Conservation (phyloP, 225 moss, liverwort and hornwort genomes). For the Sphagnum tenellum region DNA sequence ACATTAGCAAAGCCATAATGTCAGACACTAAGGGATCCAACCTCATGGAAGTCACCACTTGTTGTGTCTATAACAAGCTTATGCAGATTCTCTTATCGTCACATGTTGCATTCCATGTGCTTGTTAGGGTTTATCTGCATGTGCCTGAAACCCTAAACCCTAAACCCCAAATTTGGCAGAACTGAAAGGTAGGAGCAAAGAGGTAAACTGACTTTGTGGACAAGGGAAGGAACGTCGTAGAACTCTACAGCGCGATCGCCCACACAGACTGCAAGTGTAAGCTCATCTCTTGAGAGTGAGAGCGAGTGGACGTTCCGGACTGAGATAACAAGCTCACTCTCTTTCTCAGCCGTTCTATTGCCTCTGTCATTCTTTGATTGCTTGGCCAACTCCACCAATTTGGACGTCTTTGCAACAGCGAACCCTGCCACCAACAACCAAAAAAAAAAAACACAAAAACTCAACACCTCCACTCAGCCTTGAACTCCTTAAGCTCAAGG, state of each 20-base stretch:
- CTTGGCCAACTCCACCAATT: constrained; percentile 52
- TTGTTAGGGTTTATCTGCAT: no score
- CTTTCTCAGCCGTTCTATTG: constrained; percentile 45
- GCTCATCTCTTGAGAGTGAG: constrained; percentile 75
- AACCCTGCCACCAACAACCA: constrained; percentile 49
- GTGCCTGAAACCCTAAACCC: no score
- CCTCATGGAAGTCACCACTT: no score
- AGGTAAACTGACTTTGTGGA: constrained; percentile 52
- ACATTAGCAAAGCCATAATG: not conserved
- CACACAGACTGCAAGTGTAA: constrained; percentile 68
- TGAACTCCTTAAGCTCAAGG: no score
- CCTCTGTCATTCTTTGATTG: constrained; percentile 28
- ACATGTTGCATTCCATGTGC: no score
- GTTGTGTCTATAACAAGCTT: no score
- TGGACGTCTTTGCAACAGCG: constrained; percentile 64
- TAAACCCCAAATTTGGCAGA: no score
- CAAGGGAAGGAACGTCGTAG: constrained; percentile 69
- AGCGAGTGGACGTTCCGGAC: constrained; percentile 47
- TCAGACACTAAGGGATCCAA: not conserved
- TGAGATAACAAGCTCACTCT: constrained; percentile 33
- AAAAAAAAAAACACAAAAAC: not conserved
- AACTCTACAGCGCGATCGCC: constrained; percentile 46
- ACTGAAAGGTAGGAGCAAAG: not conserved
- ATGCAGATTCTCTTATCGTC: no score
- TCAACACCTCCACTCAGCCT: not conserved